Conservation (phyloP, 2,329 filamentous ascomycete genomes). For the Monilinia vaccinii-corymbosi region DNA sequence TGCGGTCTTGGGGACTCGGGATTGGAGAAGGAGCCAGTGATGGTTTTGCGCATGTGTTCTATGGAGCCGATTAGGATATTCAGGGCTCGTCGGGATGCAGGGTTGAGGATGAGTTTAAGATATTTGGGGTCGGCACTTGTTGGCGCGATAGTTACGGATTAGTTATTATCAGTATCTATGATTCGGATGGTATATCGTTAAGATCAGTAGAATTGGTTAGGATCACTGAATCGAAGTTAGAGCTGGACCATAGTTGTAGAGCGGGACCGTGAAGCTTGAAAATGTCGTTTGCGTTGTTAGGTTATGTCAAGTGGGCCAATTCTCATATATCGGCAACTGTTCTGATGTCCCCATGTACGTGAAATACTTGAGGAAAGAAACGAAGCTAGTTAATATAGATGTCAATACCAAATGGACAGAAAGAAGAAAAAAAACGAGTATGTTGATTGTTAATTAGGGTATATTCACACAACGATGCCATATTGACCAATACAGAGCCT, state of each 20-base stretch:
- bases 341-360: background rate
- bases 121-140: slow-evolving; percentile 20
- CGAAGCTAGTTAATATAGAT: background rate
- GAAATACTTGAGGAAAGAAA: background rate
- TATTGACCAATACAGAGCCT: slow-evolving; percentile 11
- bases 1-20: too few species aligned
- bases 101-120: slow-evolving; percentile 41
- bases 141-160: slow-evolving; percentile 17
- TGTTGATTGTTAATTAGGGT: slow-evolving; percentile 18
- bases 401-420: background rate
- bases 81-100: slow-evolving; percentile 41
- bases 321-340: background rate
- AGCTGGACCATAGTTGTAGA: background rate
- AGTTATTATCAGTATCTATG: background rate
- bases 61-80: slow-evolving; percentile 41
- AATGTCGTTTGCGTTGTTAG: background rate
- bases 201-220: background rate
- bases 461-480: slow-evolving; percentile 23
- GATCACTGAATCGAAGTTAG: too few species aligned
- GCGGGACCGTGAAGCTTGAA: background rate
- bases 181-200: background rate
- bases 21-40: slow-evolving; percentile 33
- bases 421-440: background rate
- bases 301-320: background rate
- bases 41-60: slow-evolving; percentile 44